A percentile compares a stretch with the other conserved stretches of the same genome.
These are phyloP conservation scores for Orychophragmus violaceus DNA, from an alignment of 345 rosid genomes.

Conservation along the genomic window DNA sequence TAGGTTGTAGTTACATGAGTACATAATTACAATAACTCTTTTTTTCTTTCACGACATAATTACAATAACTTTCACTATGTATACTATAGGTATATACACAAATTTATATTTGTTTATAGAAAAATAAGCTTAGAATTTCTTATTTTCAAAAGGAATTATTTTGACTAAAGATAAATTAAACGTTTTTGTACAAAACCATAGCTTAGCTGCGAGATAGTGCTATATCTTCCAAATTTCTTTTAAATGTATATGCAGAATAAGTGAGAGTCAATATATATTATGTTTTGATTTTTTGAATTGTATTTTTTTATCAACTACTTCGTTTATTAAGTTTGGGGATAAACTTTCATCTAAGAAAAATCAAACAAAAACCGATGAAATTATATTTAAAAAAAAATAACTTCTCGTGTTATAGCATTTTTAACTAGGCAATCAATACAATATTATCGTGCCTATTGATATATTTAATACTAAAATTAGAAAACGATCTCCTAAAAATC, in stretches of 20 bases:
- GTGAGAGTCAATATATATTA: background rate
- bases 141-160: background rate
- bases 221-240: background rate
- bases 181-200: background rate
- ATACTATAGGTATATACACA: background rate
- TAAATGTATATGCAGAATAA: background rate
- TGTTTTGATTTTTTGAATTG: no score
- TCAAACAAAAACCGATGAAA: no score
- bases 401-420: no score
- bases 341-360: no score
- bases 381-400: no score
- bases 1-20: conserved; percentile 13
- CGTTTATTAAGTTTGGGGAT: no score
- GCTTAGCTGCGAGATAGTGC: background rate
- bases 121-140: background rate
- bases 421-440: no score
- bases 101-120: background rate
- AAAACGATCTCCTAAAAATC: no score
- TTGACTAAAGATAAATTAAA: background rate
- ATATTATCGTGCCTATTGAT: no score
- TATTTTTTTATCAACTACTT: no score
- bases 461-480: no score
- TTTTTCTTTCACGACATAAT: conserved; percentile 3
- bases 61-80: background rate
- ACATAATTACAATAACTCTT: conserved; percentile 11